A percentile compares a stretch with the other conserved stretches of the same genome.
Conservation (phyloP, 129 eudicot genomes). For the Helichrysum umbraculigerum region DNA sequence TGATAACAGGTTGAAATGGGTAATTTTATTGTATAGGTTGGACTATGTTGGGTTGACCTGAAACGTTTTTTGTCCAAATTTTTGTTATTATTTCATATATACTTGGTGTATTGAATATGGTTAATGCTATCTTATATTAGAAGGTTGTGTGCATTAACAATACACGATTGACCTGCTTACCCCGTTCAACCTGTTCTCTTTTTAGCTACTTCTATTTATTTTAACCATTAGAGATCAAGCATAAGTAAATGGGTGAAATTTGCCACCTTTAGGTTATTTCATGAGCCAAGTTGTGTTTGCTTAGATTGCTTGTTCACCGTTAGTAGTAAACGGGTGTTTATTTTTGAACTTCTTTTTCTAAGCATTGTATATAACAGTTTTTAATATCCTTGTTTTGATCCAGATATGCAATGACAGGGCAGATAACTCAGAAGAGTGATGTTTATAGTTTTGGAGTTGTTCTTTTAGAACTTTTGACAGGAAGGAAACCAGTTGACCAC, state of each 20-base stretch:
- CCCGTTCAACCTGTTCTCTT: background rate
- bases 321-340: background rate
- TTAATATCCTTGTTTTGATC: conserved; percentile 24
- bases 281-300: background rate
- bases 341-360: background rate
- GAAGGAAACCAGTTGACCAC: conserved; percentile 88
- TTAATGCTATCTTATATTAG: background rate
- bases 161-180: too few relatives aligned
- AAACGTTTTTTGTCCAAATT: background rate
- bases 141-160: background rate
- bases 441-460: conserved; percentile 88
- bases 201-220: background rate
- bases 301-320: background rate
- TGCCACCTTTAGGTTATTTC: background rate
- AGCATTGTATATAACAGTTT: conserved; percentile 3
- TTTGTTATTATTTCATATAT: background rate
- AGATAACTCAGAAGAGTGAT: conserved; percentile 78
- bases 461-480: conserved; percentile 77
- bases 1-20: background rate
- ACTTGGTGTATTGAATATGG: background rate
- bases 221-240: background rate
- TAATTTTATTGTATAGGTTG: background rate
- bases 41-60: background rate
- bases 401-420: conserved; percentile 85
- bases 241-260: background rate